A percentile compares a stretch with the other conserved stretches of the same genome.
Evolutionary conservation across 2,329 filamentous ascomycete species (phyloP).

Genomic region (Pseudogymnoascus sp.): DNA sequence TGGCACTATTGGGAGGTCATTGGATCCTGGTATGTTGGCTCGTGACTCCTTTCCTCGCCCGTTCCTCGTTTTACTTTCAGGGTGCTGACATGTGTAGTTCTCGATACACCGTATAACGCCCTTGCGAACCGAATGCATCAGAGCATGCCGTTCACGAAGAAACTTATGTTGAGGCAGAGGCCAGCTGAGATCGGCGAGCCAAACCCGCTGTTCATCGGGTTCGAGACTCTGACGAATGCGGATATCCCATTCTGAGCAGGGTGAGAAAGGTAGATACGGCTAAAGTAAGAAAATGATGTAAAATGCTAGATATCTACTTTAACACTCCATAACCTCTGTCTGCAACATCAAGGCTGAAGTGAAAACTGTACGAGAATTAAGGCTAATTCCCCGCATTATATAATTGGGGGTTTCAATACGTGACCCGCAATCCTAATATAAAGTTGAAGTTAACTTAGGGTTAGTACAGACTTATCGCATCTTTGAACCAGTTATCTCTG

Average conservation of each 20-base stretch:
- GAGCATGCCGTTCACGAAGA: constrained; percentile 22
- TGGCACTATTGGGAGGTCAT: constrained; percentile 14
- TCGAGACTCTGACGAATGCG: constrained; percentile 14
- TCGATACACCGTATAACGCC: constrained; percentile 26
- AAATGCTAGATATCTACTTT: too few species aligned
- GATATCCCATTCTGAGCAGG: background rate
- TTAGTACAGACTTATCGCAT: background rate
- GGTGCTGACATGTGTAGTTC: constrained; percentile 14
- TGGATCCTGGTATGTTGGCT: constrained; percentile 11
- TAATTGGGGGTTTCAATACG: background rate
- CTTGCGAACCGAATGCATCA: constrained; percentile 18
- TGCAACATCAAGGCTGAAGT: too few species aligned
- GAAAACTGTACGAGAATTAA: background rate
- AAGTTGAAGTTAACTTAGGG: background rate
- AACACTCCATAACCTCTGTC: too few species aligned
- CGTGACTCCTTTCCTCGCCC: background rate
- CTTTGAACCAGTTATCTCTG: background rate
- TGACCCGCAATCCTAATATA: background rate
- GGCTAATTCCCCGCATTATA: background rate
- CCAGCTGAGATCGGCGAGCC: constrained; percentile 16
- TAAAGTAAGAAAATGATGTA: too few species aligned
- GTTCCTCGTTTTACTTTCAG: background rate
- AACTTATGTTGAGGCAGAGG: constrained; percentile 16
- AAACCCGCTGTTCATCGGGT: constrained; percentile 15
- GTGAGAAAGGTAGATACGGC: too few species aligned